phyloP scores from a whole-genome alignment of 805 yeast species.

The Suhomyces pyralidae region DNA sequence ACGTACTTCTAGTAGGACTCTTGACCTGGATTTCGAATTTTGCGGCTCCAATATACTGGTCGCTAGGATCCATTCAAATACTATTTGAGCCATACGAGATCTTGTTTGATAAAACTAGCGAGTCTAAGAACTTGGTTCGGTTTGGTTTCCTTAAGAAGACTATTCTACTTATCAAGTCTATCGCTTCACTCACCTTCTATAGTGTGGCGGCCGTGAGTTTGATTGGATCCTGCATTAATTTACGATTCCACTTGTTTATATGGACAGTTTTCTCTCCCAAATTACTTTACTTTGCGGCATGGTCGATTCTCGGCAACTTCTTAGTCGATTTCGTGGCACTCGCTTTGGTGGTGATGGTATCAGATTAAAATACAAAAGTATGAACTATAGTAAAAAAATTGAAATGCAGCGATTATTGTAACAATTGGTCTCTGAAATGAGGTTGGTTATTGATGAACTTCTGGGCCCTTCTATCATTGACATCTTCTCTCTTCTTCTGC shows the following conservation, averaged over 20 bases:
- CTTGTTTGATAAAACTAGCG: conserved; percentile 9
- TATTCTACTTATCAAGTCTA: conserved; percentile 31
- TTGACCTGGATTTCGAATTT: conserved; percentile 82
- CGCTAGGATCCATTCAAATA: conserved; percentile 44
- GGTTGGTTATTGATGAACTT: conserved; percentile 78
- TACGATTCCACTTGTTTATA: conserved; percentile 84
- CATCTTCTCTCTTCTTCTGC: conserved; percentile 48
- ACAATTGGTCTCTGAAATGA: conserved; percentile 50
- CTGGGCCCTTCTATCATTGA: conserved; percentile 56
- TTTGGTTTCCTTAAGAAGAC: conserved; percentile 28
- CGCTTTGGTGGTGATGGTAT: conserved; percentile 3
- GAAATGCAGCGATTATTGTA: conserved; percentile 9
- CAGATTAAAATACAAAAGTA: conserved; percentile 1
- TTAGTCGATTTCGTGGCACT: conserved; percentile 23
- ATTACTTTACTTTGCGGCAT: conserved; percentile 71
- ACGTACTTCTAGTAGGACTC: conserved; percentile 67
- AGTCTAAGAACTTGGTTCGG: conserved; percentile 12
- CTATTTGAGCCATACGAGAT: conserved; percentile 31
- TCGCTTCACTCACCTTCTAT: conserved; percentile 52
- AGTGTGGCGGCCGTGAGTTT: conserved; percentile 57
- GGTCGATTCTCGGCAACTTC: conserved; percentile 57
- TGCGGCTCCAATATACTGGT: conserved; percentile 84
- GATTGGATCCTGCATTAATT: conserved; percentile 63
- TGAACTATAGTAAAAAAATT: neutral
- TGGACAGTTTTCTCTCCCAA: conserved; percentile 99